Percentiles rank a stretch among this genome's conserved stretches.
phyloP scores from a whole-genome alignment of 345 rosid genomes.

The Triadica sebifera region DNA sequence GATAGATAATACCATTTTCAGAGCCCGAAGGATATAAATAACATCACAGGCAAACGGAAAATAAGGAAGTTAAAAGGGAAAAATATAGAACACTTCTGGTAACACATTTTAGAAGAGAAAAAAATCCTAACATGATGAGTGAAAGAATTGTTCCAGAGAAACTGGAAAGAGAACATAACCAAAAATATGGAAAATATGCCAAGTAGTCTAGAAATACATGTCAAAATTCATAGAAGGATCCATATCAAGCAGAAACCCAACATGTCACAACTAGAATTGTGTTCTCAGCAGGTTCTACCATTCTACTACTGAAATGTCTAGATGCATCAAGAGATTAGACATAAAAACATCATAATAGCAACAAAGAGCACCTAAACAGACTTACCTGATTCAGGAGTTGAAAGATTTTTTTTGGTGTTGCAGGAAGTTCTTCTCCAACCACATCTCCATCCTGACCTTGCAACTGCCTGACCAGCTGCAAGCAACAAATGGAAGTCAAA shows the following conservation, averaged over 20 bases:
- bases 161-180: not conserved
- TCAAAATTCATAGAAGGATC: not conserved
- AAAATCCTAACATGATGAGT: not conserved
- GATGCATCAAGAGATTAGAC: not conserved
- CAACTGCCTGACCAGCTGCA: slow-evolving; percentile 75
- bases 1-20: slow-evolving; percentile 8
- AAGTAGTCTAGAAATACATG: not conserved
- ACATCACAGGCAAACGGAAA: not conserved
- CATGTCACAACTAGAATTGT: not conserved
- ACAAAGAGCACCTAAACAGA: not conserved
- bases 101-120: not conserved
- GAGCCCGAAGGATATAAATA: not conserved
- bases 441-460: slow-evolving; percentile 79
- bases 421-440: slow-evolving; percentile 22
- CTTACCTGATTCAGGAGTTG: slow-evolving; percentile 82
- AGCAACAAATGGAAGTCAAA: not conserved
- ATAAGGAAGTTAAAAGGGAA: not conserved
- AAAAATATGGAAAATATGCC: not conserved
- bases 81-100: not conserved
- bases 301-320: not conserved
- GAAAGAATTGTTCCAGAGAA: not conserved
- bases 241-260: not conserved
- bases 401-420: slow-evolving; percentile 74
- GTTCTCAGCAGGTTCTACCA: not conserved
- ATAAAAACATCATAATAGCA: not conserved